Percentiles rank a stretch among this genome's conserved stretches.
These are phyloP conservation scores for Solanum lycopersicoides DNA, from an alignment of 257 asterid species.

Conservation along the genomic window DNA sequence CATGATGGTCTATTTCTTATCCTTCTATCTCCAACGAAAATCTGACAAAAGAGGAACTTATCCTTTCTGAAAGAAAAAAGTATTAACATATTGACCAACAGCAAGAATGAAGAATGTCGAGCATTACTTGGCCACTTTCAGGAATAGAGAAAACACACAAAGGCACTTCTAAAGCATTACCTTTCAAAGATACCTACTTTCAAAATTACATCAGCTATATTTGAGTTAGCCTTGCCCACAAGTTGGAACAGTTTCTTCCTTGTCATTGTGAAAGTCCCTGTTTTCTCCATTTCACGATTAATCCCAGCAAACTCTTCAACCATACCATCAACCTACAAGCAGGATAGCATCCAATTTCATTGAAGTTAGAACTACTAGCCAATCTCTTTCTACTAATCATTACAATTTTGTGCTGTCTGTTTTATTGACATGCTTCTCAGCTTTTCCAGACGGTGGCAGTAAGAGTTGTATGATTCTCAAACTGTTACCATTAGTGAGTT, in stretches of 20 bases:
- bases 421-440: background rate
- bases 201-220: slow-evolving; percentile 86
- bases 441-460: background rate
- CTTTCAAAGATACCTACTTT: slow-evolving; percentile 93
- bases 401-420: background rate
- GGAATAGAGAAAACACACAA: background rate
- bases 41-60: background rate
- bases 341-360: background rate
- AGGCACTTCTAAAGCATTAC: slow-evolving; percentile 16
- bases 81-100: background rate
- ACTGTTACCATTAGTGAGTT: background rate
- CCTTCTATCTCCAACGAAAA: background rate
- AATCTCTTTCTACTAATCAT: background rate
- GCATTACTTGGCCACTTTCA: background rate
- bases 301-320: slow-evolving; percentile 87
- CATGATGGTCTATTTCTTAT: background rate
- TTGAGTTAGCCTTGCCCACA: slow-evolving; percentile 97
- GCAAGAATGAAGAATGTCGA: background rate
- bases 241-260: slow-evolving; percentile 91
- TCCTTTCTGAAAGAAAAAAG: background rate
- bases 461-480: background rate
- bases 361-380: background rate
- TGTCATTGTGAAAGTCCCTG: slow-evolving; percentile 88
- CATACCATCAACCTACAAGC: slow-evolving; percentile 83
- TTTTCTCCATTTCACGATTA: slow-evolving; percentile 89